Conservation (phyloP, 805 yeast genomes). For the Nakazawaea ernobii region DNA sequence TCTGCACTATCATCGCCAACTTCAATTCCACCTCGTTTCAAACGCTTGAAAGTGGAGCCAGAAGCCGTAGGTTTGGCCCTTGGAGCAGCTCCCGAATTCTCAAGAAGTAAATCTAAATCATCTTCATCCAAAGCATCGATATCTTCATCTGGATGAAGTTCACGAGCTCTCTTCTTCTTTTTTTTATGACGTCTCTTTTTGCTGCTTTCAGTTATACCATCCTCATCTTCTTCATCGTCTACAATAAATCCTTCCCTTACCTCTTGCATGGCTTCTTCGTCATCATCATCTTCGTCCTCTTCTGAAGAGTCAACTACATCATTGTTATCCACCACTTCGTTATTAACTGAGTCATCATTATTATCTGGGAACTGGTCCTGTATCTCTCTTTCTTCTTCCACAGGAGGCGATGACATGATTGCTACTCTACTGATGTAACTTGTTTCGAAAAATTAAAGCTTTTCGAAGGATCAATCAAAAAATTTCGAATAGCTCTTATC, state of each 20-base stretch:
- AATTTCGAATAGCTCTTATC: too few relatives aligned
- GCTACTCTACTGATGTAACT: neutral
- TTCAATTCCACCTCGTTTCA: slow-evolving; percentile 59
- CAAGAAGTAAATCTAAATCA: slow-evolving; percentile 86
- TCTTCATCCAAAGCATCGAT: slow-evolving; percentile 87
- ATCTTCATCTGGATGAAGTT: slow-evolving; percentile 31
- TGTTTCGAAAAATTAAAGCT: too few relatives aligned
- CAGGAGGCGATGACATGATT: slow-evolving; percentile 26
- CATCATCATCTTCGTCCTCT: slow-evolving; percentile 86
- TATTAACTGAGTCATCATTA: slow-evolving; percentile 16
- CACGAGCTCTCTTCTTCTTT: slow-evolving; percentile 33
- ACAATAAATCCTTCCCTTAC: slow-evolving; percentile 92
- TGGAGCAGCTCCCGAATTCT: slow-evolving; percentile 73
- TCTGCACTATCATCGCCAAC: slow-evolving; percentile 29
- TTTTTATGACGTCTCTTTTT: slow-evolving; percentile 29
- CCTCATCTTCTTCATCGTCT: slow-evolving; percentile 80
- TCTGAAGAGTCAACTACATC: slow-evolving; percentile 66
- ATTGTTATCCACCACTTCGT: slow-evolving; percentile 30
- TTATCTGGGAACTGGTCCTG: slow-evolving; percentile 26
- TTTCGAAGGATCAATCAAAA: too few relatives aligned
- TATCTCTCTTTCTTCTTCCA: slow-evolving; percentile 32
- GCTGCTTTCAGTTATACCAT: slow-evolving; percentile 34
- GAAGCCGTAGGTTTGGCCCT: slow-evolving; percentile 27
- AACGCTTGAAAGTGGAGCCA: slow-evolving; percentile 63
- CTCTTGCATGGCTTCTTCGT: slow-evolving; percentile 80